Conservation (phyloP, 805 yeast species). For the Priceomyces castillae region DNA sequence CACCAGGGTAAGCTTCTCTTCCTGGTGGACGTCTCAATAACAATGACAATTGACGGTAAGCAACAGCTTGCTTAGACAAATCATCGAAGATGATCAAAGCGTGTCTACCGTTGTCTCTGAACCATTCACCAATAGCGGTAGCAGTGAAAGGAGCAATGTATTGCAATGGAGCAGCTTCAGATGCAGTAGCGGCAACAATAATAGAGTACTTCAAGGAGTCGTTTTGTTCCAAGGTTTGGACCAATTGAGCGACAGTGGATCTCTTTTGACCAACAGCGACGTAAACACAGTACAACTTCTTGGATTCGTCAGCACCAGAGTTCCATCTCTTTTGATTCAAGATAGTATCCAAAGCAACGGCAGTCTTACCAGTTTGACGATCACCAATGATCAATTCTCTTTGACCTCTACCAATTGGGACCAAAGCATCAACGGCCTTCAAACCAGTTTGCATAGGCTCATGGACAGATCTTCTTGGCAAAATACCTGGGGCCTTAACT, state of each 20-base stretch:
- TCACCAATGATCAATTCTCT: slow-evolving; percentile 99
- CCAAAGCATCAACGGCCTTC: slow-evolving; percentile 97
- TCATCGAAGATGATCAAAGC: slow-evolving; percentile 97
- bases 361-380: slow-evolving; percentile 99
- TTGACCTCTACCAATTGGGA: slow-evolving; percentile 99
- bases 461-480: slow-evolving; percentile 97
- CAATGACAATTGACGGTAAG: slow-evolving; percentile 98
- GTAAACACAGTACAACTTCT: slow-evolving; percentile 99
- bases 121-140: slow-evolving; percentile 99
- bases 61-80: slow-evolving; percentile 99
- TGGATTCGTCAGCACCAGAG: slow-evolving; percentile 88
- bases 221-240: slow-evolving; percentile 96
- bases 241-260: slow-evolving; percentile 99
- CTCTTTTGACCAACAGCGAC: slow-evolving; percentile 99
- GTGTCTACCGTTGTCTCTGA: slow-evolving; percentile 99
- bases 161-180: slow-evolving; percentile 99
- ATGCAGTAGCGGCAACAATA: slow-evolving; percentile 99
- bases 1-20: slow-evolving; percentile 97
- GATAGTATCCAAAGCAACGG: slow-evolving; percentile 97
- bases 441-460: slow-evolving; percentile 99
- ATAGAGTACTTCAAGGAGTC: slow-evolving; percentile 97
- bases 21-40: slow-evolving; percentile 97
- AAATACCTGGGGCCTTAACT: slow-evolving; percentile 99
- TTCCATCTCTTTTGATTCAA: slow-evolving; percentile 99
- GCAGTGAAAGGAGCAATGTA: slow-evolving; percentile 99